Conservation (phyloP, 2,329 filamentous ascomycete species). For the Claviceps capensis region DNA sequence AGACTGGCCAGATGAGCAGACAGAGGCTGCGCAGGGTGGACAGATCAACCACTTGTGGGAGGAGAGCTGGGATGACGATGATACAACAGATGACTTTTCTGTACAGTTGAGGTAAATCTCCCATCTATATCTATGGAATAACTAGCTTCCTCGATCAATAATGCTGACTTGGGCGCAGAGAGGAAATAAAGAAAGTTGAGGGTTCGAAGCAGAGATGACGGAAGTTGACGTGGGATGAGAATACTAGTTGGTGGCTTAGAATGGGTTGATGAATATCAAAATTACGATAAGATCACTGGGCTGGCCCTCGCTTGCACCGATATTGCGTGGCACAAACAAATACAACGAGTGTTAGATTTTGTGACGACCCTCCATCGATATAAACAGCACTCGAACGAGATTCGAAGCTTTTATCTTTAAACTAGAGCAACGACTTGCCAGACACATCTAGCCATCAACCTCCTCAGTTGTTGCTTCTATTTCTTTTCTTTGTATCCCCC, state of each 20-base stretch:
- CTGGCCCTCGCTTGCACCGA: not conserved
- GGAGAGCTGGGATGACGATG: slow-evolving; percentile 99
- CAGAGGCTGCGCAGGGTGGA: slow-evolving; percentile 61
- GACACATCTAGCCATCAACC: slow-evolving; percentile 6
- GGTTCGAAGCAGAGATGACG: slow-evolving; percentile 48
- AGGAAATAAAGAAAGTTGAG: slow-evolving; percentile 92
- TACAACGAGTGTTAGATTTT: no score
- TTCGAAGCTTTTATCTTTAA: no score
- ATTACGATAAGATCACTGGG: not conserved
- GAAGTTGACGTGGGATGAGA: not conserved
- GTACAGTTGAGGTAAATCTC: slow-evolving; percentile 72
- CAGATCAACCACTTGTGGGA: slow-evolving; percentile 80
- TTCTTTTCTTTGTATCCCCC: not conserved
- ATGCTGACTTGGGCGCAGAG: slow-evolving; percentile 33
- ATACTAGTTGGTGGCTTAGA: not conserved
- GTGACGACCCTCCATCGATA: not conserved
- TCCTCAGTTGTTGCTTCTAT: slow-evolving; percentile 8
- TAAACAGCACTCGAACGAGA: not conserved
- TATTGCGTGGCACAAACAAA: not conserved
- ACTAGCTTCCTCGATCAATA: no score
- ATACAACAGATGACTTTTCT: slow-evolving; percentile 92
- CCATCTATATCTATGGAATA: not conserved
- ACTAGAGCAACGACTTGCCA: slow-evolving; percentile 2
- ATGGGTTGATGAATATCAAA: not conserved
- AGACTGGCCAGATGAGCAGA: slow-evolving; percentile 93